These are phyloP conservation scores for Cyberlindnera mycetangii DNA, from an alignment of 805 yeast genomes.

Conservation along the genomic window DNA sequence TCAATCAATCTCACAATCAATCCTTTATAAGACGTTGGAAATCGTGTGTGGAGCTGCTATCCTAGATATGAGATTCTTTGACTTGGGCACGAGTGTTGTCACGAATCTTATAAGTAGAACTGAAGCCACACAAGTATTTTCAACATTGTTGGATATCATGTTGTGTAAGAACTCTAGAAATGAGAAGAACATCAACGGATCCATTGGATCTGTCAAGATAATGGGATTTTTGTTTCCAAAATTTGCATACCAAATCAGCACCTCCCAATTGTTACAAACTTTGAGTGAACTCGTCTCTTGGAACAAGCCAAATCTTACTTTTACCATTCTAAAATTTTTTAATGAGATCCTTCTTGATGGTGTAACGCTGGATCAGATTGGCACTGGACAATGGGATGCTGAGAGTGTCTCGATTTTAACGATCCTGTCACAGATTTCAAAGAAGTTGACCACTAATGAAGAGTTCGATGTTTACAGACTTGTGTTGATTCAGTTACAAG, in stretches of 20 bases:
- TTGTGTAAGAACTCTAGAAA: conserved; percentile 12
- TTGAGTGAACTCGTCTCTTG: conserved; percentile 32
- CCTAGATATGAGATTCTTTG: conserved; percentile 34
- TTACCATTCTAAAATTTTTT: conserved; percentile 39
- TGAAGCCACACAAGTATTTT: conserved; percentile 14
- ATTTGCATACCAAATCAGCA: conserved; percentile 27
- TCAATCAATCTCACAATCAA: conserved; percentile 43
- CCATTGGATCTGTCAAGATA: conserved; percentile 40
- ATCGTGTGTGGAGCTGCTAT: conserved; percentile 45
- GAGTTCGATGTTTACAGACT: conserved; percentile 32
- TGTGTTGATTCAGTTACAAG: conserved; percentile 35
- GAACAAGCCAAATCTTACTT: conserved; percentile 37
- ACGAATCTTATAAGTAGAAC: conserved; percentile 30
- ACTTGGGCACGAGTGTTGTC: conserved; percentile 38
- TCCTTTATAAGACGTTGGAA: conserved; percentile 37
- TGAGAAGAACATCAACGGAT: conserved; percentile 29
- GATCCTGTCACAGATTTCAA: conserved; percentile 22
- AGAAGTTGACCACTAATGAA: conserved; percentile 29
- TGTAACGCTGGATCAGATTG: conserved; percentile 29
- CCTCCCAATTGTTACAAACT: conserved; percentile 33
- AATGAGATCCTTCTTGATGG: conserved; percentile 38
- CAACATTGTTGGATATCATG: conserved; percentile 19
- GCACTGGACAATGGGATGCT: conserved; percentile 38
- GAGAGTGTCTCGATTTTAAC: conserved; percentile 12
- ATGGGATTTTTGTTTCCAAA: conserved; percentile 32